Evolutionary conservation across 805 yeast species (phyloP).

Genomic region (Candida adriatica): DNA sequence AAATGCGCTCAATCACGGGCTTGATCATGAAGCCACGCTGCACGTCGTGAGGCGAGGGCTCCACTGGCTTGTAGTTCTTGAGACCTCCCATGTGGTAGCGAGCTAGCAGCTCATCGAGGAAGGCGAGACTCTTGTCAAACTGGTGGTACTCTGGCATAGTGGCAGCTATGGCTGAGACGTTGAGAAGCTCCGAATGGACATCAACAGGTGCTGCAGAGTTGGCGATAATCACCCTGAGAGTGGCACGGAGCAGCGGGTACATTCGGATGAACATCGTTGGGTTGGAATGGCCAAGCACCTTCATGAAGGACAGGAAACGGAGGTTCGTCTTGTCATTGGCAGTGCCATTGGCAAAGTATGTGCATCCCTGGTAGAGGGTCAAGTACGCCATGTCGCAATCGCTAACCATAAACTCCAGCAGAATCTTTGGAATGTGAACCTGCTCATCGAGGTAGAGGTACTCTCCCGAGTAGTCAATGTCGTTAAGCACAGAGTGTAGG

Average conservation of each 20-base stretch:
- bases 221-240: slow-evolving; percentile 23
- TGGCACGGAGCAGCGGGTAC: slow-evolving; percentile 25
- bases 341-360: slow-evolving; percentile 25
- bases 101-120: slow-evolving; percentile 4
- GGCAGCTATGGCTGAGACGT: slow-evolving; percentile 27
- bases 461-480: slow-evolving; percentile 30
- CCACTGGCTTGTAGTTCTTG: not conserved
- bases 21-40: slow-evolving; percentile 8
- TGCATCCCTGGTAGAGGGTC: slow-evolving; percentile 29
- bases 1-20: slow-evolving; percentile 7
- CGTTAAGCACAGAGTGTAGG: slow-evolving; percentile 25
- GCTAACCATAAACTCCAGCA: slow-evolving; percentile 28
- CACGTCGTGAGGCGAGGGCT: not conserved
- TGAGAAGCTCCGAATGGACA: slow-evolving; percentile 25
- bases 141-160: slow-evolving; percentile 19
- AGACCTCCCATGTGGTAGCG: slow-evolving; percentile 7
- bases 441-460: slow-evolving; percentile 26
- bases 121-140: slow-evolving; percentile 2
- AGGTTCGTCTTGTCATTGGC: slow-evolving; percentile 31
- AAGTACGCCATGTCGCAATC: slow-evolving; percentile 26
- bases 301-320: slow-evolving; percentile 27
- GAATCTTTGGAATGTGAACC: slow-evolving; percentile 30
- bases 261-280: slow-evolving; percentile 28
- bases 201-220: slow-evolving; percentile 15
- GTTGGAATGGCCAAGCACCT: slow-evolving; percentile 25